phyloP scores from a whole-genome alignment of 2,329 filamentous ascomycete genomes.

The Penicillium decumbens region DNA sequence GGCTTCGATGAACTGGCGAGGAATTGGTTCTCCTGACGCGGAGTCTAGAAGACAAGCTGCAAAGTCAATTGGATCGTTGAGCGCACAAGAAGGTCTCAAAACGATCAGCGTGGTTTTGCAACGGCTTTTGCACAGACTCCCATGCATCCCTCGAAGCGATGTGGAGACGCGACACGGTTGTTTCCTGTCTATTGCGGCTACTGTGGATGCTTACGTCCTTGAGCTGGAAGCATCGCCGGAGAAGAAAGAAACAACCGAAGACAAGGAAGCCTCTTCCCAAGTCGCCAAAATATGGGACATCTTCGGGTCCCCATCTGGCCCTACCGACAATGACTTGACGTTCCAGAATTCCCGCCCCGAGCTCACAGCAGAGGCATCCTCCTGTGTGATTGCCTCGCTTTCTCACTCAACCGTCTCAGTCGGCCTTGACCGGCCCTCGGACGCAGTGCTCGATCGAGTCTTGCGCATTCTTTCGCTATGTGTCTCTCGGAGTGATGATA shows the following conservation, averaged over 20 bases:
- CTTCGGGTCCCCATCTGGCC: constrained; percentile 31
- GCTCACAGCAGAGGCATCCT: constrained; percentile 40
- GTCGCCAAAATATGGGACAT: constrained; percentile 38
- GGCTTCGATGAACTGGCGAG: constrained; percentile 76
- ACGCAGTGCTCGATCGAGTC: constrained; percentile 26
- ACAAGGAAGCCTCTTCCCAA: constrained; percentile 23
- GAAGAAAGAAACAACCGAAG: constrained; percentile 21
- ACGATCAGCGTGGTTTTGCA: constrained; percentile 31
- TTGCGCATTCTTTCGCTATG: constrained; percentile 38
- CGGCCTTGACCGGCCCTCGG: constrained; percentile 16
- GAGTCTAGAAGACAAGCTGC: constrained; percentile 69
- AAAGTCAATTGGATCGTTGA: constrained; percentile 57
- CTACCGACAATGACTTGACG: constrained; percentile 39
- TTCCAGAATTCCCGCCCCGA: constrained; percentile 39
- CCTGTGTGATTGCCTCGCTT: constrained; percentile 39
- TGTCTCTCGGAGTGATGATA: constrained; percentile 39
- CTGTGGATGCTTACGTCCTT: constrained; percentile 32
- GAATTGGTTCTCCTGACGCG: constrained; percentile 74
- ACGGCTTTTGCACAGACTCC: constrained; percentile 32
- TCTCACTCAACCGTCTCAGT: constrained; percentile 23
- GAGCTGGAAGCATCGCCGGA: constrained; percentile 17
- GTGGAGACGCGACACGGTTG: constrained; percentile 44
- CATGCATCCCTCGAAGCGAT: constrained; percentile 38
- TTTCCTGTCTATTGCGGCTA: constrained; percentile 39
- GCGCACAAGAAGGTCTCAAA: constrained; percentile 30